Percentiles rank a stretch among this genome's conserved stretches.
These are phyloP conservation scores for Hypoxylon sp. DNA, from an alignment of 2,329 filamentous ascomycete species.

Conservation along the genomic window DNA sequence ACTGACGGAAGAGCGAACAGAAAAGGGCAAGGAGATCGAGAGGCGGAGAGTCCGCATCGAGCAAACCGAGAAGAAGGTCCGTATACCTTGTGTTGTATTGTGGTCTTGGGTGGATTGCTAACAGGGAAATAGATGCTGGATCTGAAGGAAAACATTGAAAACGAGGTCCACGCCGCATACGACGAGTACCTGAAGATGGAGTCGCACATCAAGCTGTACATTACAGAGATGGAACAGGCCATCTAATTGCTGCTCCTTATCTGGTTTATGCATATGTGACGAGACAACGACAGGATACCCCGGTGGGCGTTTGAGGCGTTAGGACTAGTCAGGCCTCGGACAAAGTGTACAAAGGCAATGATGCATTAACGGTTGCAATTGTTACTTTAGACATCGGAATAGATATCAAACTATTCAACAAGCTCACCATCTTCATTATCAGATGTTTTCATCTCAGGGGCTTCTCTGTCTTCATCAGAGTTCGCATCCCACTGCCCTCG, in stretches of 20 bases:
- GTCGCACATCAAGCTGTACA: conserved; percentile 96
- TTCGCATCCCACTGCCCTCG: conserved; percentile 55
- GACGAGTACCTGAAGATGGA: conserved; percentile 99
- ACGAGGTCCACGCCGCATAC: conserved; percentile 89
- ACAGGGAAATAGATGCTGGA: conserved; percentile 84
- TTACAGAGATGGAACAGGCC: conserved; percentile 98
- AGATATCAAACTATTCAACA: conserved; percentile 25
- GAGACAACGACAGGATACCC: conserved; percentile 59
- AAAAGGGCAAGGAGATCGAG: conserved; percentile 94
- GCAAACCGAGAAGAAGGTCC: conserved; percentile 97
- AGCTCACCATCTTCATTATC: not conserved
- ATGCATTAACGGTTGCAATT: conserved; percentile 17
- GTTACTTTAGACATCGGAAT: conserved; percentile 12
- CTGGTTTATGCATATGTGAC: conserved; percentile 47
- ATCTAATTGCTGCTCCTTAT: conserved; percentile 60
- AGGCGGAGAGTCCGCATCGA: conserved; percentile 92
- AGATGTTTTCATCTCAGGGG: not conserved
- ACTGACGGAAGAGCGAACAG: conserved; percentile 85
- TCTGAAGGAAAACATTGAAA: conserved; percentile 97
- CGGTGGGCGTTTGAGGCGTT: conserved; percentile 59
- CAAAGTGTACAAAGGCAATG: conserved; percentile 18
- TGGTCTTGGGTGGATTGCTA: conserved; percentile 41
- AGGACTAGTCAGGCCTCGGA: conserved; percentile 24
- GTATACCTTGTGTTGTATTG: conserved; percentile 44
- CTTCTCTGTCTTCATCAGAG: conserved; percentile 32